A percentile compares a stretch with the other conserved stretches of the same genome.
These are phyloP conservation scores for Hypoxylon sp. DNA, from an alignment of 2,329 filamentous ascomycete genomes.

Conservation along the genomic window DNA sequence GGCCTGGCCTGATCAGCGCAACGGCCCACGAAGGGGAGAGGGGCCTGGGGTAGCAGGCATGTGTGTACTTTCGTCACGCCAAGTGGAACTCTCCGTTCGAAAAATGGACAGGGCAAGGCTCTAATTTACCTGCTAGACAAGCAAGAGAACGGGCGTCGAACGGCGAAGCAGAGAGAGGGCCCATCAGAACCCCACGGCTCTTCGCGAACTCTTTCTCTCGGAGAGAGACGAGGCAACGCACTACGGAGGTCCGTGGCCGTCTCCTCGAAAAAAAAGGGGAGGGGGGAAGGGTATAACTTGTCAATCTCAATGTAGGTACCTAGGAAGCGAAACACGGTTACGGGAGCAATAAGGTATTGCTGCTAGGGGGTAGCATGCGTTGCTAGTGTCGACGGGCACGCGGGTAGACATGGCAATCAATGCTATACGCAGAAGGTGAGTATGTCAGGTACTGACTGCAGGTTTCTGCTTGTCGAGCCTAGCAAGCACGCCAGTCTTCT, in stretches of 20 bases:
- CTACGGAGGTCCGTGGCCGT: constrained; percentile 12
- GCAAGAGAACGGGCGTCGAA: constrained; percentile 4
- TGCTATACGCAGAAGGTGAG: not conserved
- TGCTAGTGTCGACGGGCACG: constrained; percentile 10
- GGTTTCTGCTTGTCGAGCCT: too few relatives aligned
- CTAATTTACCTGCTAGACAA: constrained; percentile 11
- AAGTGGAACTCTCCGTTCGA: too few relatives aligned
- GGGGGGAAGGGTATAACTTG: too few relatives aligned
- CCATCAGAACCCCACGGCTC: too few relatives aligned
- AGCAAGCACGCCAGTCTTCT: constrained; percentile 4
- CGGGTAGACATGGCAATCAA: constrained; percentile 1
- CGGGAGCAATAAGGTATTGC: constrained; percentile 21
- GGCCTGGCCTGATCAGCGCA: constrained; percentile 17
- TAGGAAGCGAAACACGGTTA: constrained; percentile 6
- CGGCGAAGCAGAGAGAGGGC: constrained; percentile 6
- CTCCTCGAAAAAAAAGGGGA: not conserved
- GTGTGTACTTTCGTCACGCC: constrained; percentile 13
- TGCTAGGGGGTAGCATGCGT: constrained; percentile 15
- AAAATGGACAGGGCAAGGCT: constrained; percentile 19
- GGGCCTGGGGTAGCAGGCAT: constrained; percentile 31
- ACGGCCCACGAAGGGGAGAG: constrained; percentile 15
- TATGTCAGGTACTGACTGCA: constrained; percentile 12
- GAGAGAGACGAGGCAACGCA: constrained; percentile 15
- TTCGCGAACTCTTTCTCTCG: too few relatives aligned
- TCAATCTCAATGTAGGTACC: constrained; percentile 2